A percentile compares a stretch with the other conserved stretches of the same genome.
phyloP scores from a whole-genome alignment of 306 rosid genomes.

The Cajanus cajan region DNA sequence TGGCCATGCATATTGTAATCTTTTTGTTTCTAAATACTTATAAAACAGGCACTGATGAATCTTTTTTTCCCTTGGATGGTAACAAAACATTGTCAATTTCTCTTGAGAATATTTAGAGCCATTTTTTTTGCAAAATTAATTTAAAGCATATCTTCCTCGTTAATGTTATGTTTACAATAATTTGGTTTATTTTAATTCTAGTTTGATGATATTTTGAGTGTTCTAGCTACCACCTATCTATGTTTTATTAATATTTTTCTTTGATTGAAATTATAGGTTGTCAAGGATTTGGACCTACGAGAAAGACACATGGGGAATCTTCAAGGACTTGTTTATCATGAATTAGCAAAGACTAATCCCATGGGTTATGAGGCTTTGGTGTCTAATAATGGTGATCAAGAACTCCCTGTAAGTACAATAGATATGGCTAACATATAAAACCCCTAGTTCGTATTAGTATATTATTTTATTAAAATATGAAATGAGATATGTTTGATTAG shows the following conservation, averaged over 20 bases:
- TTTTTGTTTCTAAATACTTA: neutral
- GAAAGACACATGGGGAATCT: constrained; percentile 84
- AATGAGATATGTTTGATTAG: too few species aligned
- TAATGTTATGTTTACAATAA: neutral
- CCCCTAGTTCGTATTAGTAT: too few species aligned
- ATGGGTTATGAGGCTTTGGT: constrained; percentile 49
- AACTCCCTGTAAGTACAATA: constrained; percentile 64
- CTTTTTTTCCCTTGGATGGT: neutral
- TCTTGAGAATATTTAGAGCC: neutral
- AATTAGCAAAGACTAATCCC: constrained; percentile 46
- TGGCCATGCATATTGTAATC: neutral
- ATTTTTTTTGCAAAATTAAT: neutral
- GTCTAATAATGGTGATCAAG: constrained; percentile 48
- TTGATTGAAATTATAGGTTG: constrained; percentile 48
- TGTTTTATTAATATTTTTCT: neutral
- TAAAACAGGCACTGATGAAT: neutral
- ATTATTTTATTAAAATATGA: neutral
- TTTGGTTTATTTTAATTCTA: neutral
- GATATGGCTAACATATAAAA: neutral
- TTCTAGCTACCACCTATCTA: neutral
- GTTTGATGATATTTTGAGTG: neutral
- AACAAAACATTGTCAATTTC: neutral
- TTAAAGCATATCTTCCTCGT: neutral
- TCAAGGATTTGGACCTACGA: constrained; percentile 61
- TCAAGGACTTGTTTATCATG: constrained; percentile 58